phyloP scores from a whole-genome alignment of 257 asterid genomes.

The Cinchona pubescens region DNA sequence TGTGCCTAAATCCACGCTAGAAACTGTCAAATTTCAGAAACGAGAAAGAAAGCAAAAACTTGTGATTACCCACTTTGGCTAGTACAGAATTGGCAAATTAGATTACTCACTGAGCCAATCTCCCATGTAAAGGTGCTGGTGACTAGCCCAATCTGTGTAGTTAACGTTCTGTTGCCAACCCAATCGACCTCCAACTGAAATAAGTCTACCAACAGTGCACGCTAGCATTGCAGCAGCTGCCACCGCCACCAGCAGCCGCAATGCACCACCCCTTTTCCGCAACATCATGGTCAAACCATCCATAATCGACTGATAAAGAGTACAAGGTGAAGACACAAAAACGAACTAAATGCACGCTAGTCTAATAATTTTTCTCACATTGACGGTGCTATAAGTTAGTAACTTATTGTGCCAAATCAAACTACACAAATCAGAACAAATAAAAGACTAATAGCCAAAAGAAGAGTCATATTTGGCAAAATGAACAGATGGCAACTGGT shows the following conservation, averaged over 20 bases:
- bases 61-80: neutral
- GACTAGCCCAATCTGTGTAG: slow-evolving; percentile 58
- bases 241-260: slow-evolving; percentile 17
- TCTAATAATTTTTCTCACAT: no score
- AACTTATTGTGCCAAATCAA: slow-evolving; percentile 3
- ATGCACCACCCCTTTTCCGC: slow-evolving; percentile 3
- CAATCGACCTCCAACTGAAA: slow-evolving; percentile 40
- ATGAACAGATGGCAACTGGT: slow-evolving; percentile 3
- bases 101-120: slow-evolving; percentile 53
- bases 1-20: no score
- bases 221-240: slow-evolving; percentile 33
- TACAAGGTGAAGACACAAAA: neutral
- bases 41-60: no score
- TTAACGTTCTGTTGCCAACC: slow-evolving; percentile 51
- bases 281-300: neutral
- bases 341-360: no score
- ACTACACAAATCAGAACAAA: slow-evolving; percentile 8
- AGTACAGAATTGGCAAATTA: neutral
- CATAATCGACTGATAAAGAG: neutral
- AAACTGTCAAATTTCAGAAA: no score
- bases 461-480: slow-evolving; percentile 1
- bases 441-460: no score
- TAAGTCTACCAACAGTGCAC: slow-evolving; percentile 19
- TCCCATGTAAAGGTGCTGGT: slow-evolving; percentile 46
- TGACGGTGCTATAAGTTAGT: no score